Evolutionary conservation across 768 basidiomycete species (phyloP), one percentile per base, ranked within the genome.

Genomic region (Leccinum arenicola): DNA sequence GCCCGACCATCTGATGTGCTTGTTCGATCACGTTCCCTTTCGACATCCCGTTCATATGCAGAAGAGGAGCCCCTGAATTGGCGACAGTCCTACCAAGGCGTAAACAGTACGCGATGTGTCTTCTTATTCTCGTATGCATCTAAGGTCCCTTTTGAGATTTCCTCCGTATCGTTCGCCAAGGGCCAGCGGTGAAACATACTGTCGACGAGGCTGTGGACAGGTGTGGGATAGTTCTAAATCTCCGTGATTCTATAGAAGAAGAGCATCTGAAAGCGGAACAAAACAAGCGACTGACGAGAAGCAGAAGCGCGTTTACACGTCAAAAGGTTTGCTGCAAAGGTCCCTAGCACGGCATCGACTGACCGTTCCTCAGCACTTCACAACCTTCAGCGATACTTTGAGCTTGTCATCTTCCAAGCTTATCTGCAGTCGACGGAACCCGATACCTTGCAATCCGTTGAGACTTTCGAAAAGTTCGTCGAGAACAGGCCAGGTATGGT

Each of bases 141-240:
- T 66, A 53, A 61, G 29, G 11, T 54, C 45, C 47, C 17, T 54
- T n/a, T 61, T 5, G 58, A 93, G 92, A 89, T 74, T 78, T 93
- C 8, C 78, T 96, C 29, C 84, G 94, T 38, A 92, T 98, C 15
- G 83, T 96, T 52, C 84, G 94, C 50, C 89, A 88, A 69, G 95
- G 97, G 0, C 83, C 89, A 21, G 82, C 84, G 14, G 91, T 98
- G 31, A 99, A 98, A 75, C 82, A 80, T 60, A 82, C 80, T 3
- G 94, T 97, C 7, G 94, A 97, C 67, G 87, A 88, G 59, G 89
- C 90, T 12, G 88, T 98, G 63, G 94, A 96, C 66, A 87, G 85
- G 58, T 96, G 93, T 67, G 84, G 86, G 15, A 80, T 86, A 15
- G 87, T 95, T 3, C 84, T 87, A 72, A 95, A 98, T 69, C 74